Base-by-base conservation (phyloP, 2,329 filamentous ascomycete genomes). In the Byssochlamys sp. region DNA sequence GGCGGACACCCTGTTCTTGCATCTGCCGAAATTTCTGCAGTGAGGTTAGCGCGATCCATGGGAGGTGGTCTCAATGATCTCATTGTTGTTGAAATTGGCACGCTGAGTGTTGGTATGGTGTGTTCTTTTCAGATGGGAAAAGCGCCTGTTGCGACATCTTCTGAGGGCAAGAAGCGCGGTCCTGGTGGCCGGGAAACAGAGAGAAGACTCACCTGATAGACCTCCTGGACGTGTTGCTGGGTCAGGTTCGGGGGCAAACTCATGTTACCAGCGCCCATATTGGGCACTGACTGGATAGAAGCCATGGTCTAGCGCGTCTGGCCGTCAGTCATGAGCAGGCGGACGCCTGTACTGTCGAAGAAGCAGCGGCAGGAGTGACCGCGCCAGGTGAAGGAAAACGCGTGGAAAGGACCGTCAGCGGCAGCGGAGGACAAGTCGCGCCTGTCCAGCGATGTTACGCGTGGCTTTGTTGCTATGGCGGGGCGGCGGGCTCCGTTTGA, bases 21-120 rank as follows among this genome's bases (percentile, higher is more conserved):
- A 97, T 91, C 72, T 89, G 84, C 69, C 89, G 87, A 63, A 89
- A 94, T 81, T 90, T 91, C 91, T 96, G 67, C 54, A 39, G 56
- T 35, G 53, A 52, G 59, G 73, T 80, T 68, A 81, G 76, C 60
- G 29, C 29, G 54, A 53, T 35, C 52, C 29, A 54, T 59, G 25
- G 49, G 52, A 39, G 53, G 28, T 45, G 26, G 33, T 55, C 24
- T 33, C 25, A 28, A 27, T 9, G 24, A 53, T 51, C 14, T 26
- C 28, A 45, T 52, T 19, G 19, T 19, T 19, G 2, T 24, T 12
- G 27, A 45, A 45, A 14, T 1, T 19, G 39, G 19, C 39, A 24
- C 2, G 3, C n/a, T 39, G n/a, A 2, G 39, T n/a, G 39, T 45
- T 19, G 39, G n/a, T 5, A 45, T 45, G n/a, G 12, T 4, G 35